These are phyloP conservation scores for Madurella fahalii DNA, from an alignment of 2,329 filamentous ascomycete species.

Conservation along the genomic window DNA sequence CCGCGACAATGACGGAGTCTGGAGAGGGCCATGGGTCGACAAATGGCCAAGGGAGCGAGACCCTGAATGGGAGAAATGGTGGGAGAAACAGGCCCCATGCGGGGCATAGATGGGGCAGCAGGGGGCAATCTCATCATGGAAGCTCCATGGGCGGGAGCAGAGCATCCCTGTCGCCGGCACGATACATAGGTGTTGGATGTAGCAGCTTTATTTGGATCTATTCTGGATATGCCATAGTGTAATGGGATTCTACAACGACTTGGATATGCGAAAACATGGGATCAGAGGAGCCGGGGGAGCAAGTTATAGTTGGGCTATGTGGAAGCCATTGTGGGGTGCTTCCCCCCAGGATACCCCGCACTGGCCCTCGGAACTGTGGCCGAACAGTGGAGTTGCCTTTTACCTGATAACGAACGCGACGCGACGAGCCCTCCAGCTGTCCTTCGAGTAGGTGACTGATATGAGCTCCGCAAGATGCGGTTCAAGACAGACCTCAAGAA, in stretches of 20 bases:
- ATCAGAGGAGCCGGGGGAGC: too few relatives aligned
- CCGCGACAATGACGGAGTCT: not conserved
- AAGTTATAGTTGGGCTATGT: too few relatives aligned
- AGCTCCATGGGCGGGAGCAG: not conserved
- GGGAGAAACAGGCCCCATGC: constrained; percentile 20
- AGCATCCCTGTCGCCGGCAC: not conserved
- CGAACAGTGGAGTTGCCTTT: too few relatives aligned
- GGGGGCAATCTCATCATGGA: not conserved
- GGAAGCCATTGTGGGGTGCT: too few relatives aligned
- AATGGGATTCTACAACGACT: too few relatives aligned
- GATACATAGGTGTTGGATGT: not conserved
- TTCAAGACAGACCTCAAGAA: constrained; percentile 65
- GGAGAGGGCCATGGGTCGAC: constrained; percentile 22
- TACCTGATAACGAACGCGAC: constrained; percentile 6
- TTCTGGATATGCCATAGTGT: not conserved
- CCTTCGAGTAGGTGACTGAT: not conserved
- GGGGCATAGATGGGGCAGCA: constrained; percentile 8
- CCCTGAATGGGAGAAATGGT: constrained; percentile 26
- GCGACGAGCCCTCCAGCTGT: not conserved
- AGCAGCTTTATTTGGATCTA: not conserved
- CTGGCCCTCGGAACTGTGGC: not conserved
- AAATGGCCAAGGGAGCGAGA: constrained; percentile 19
- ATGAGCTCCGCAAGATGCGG: constrained; percentile 46
- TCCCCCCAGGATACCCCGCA: not conserved
- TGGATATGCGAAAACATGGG: too few relatives aligned